phyloP scores from a whole-genome alignment of 306 rosid genomes.

The Vachellia collinsii region DNA sequence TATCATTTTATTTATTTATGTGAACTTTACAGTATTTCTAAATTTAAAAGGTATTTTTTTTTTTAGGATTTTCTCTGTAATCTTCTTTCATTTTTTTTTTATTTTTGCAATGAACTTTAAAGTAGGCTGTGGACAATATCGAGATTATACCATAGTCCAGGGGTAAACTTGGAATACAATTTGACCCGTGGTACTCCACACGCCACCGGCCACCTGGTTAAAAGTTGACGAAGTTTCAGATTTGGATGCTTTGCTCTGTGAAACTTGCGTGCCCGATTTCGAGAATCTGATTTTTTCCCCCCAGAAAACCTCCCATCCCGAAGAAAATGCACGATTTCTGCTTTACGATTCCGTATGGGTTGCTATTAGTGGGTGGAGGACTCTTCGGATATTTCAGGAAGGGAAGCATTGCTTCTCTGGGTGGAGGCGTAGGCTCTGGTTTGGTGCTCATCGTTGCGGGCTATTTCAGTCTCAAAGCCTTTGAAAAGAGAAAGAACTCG shows the following conservation, averaged over 20 bases:
- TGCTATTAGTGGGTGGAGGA: conserved; percentile 72
- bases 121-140: neutral
- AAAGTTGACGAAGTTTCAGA: neutral
- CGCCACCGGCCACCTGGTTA: conserved; percentile 38
- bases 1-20: too few relatives aligned
- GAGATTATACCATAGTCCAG: neutral
- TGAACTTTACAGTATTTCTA: too few relatives aligned
- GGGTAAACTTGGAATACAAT: conserved; percentile 25
- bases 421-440: conserved; percentile 69
- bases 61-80: too few relatives aligned
- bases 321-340: conserved; percentile 91
- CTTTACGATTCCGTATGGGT: conserved; percentile 85
- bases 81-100: too few relatives aligned
- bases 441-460: conserved; percentile 71
- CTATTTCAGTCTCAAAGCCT: conserved; percentile 78
- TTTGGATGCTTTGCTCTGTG: conserved; percentile 1
- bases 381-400: conserved; percentile 62
- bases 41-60: too few relatives aligned
- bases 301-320: conserved; percentile 33
- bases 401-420: conserved; percentile 79
- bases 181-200: conserved; percentile 39
- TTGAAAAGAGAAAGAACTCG: conserved; percentile 68
- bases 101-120: too few relatives aligned
- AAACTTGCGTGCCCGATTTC: neutral
- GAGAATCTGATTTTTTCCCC: conserved; percentile 31